Conservation (phyloP, 257 asterid species). For the Solanum boliviense region DNA sequence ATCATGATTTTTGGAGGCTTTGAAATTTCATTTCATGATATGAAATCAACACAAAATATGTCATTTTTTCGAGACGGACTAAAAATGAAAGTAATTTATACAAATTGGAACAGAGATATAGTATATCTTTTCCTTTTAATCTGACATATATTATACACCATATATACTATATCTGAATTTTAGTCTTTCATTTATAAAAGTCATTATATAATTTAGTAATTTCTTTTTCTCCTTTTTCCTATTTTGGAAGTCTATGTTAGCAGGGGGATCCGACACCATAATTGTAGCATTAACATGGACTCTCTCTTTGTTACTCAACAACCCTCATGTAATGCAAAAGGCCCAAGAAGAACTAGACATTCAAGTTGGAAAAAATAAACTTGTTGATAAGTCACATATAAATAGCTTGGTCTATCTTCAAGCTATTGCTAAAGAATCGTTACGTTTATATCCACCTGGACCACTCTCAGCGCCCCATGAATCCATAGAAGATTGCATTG, state of each 20-base stretch:
- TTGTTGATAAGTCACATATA: conserved; percentile 22
- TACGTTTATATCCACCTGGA: conserved; percentile 24
- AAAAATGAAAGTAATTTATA: too few relatives aligned
- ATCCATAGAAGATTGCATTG: conserved; percentile 17
- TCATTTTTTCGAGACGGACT: too few relatives aligned
- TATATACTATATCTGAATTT: too few relatives aligned
- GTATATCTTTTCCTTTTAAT: not conserved
- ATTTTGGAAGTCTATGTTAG: not conserved
- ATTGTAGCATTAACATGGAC: conserved; percentile 29
- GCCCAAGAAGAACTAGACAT: conserved; percentile 28
- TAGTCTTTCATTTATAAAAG: not conserved
- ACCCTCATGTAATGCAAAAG: conserved; percentile 14
- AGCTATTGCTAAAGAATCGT: conserved; percentile 38
- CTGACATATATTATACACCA: not conserved
- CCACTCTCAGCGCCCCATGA: conserved; percentile 10
- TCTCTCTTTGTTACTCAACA: conserved; percentile 20
- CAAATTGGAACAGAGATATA: too few relatives aligned
- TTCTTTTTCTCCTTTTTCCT: not conserved
- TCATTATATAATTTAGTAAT: not conserved
- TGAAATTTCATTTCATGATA: too few relatives aligned
- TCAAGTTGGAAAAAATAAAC: conserved; percentile 21
- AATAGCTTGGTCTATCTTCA: conserved; percentile 23
- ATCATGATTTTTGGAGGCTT: too few relatives aligned
- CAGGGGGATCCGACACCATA: conserved; percentile 22
- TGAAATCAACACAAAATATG: too few relatives aligned